These are phyloP conservation scores for Alternaria brassicae DNA, from an alignment of 2,329 filamentous ascomycete species.

Conservation along the genomic window DNA sequence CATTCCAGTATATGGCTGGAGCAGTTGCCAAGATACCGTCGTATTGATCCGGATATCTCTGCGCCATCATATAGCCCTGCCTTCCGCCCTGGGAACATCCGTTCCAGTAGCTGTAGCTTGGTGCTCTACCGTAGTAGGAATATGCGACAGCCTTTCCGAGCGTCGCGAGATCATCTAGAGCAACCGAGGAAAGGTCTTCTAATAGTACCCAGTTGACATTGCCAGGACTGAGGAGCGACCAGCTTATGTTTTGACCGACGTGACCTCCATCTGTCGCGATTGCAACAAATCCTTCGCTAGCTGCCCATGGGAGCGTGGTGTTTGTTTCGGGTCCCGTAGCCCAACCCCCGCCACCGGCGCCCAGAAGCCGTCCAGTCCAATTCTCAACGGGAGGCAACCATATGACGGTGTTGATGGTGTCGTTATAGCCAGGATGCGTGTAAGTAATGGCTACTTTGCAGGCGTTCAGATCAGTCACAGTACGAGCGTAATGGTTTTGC, in stretches of 20 bases:
- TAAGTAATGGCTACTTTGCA: conserved; percentile 50
- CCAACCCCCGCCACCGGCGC: conserved; percentile 33
- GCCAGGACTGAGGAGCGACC: conserved; percentile 19
- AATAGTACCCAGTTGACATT: conserved; percentile 34
- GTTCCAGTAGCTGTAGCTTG: conserved; percentile 44
- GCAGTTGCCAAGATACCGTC: conserved; percentile 44
- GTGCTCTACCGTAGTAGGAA: conserved; percentile 38
- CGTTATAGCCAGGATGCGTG: conserved; percentile 27
- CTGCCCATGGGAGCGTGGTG: conserved; percentile 17
- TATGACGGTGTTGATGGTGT: conserved; percentile 25
- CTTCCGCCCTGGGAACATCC: conserved; percentile 29
- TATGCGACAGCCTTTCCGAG: conserved; percentile 38
- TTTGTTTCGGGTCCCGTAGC: conserved; percentile 23
- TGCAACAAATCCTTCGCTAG: conserved; percentile 32
- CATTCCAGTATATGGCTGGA: conserved; percentile 30
- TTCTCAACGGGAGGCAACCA: conserved; percentile 27
- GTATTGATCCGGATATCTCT: conserved; percentile 36
- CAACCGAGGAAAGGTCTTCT: conserved; percentile 41
- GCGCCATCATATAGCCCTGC: conserved; percentile 43
- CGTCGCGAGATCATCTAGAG: conserved; percentile 40
- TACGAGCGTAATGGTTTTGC: conserved; percentile 18
- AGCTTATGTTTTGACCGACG: conserved; percentile 10
- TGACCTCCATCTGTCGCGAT: conserved; percentile 33
- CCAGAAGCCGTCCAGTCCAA: conserved; percentile 34
- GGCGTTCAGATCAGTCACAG: conserved; percentile 23